phyloP scores from a whole-genome alignment of 192 early-diverging fungal genomes.

The Backusella liffmaniae region DNA sequence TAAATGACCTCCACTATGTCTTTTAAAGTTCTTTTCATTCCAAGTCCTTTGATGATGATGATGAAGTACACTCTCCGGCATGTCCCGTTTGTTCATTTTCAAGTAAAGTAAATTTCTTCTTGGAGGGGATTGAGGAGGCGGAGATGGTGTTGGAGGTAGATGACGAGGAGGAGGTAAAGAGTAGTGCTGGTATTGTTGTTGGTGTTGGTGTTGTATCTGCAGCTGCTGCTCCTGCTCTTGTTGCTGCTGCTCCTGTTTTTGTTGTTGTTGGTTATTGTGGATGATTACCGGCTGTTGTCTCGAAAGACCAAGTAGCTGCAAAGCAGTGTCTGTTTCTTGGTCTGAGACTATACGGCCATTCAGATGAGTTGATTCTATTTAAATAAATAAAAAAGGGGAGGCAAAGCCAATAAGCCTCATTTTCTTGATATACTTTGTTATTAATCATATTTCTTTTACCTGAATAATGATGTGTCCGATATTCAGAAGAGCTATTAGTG shows the following conservation, averaged over 20 bases:
- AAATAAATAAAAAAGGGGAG: background rate
- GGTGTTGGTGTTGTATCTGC: background rate
- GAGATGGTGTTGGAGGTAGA: background rate
- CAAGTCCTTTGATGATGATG: background rate
- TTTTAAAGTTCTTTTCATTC: background rate
- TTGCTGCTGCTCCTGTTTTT: background rate
- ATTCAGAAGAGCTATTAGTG: background rate
- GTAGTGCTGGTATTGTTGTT: background rate
- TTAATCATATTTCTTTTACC: background rate
- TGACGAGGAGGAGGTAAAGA: background rate
- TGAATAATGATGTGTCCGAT: background rate
- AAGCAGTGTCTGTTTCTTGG: slow-evolving; percentile 25
- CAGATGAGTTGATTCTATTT: background rate
- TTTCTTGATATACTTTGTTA: background rate
- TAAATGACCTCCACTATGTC: background rate
- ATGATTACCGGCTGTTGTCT: background rate
- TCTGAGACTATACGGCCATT: background rate
- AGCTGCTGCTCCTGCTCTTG: no score
- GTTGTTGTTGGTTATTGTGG: background rate
- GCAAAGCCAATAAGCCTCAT: background rate
- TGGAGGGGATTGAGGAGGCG: background rate
- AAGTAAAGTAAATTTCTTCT: background rate
- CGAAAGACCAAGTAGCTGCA: slow-evolving; percentile 25
- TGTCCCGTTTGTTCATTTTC: background rate
- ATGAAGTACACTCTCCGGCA: background rate